Evolutionary conservation across 2,329 filamentous ascomycete species (phyloP).

Genomic region (Boeremia lycopersici): DNA sequence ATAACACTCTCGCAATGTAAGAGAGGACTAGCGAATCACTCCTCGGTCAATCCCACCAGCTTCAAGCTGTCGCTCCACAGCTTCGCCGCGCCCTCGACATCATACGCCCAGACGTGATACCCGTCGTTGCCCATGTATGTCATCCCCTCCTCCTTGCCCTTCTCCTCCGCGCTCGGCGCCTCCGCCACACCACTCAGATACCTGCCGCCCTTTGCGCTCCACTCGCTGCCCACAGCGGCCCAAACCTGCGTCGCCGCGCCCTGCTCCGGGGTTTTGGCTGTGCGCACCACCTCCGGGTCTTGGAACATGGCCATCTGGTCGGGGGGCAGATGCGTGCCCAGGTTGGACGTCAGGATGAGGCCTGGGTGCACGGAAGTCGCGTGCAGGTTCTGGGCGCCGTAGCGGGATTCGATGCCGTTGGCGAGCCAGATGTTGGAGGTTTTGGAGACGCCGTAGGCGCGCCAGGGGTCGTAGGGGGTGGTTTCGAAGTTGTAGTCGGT

Average conservation of each 20-base stretch:
- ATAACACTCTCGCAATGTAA: no score
- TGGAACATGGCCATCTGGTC: conserved; percentile 2
- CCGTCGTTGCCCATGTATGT: conserved; percentile 19
- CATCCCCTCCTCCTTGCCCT: conserved; percentile 13
- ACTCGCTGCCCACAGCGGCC: conserved; percentile 44
- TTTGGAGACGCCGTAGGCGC: conserved; percentile 58
- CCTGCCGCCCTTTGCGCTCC: conserved; percentile 41
- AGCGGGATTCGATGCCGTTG: conserved; percentile 27
- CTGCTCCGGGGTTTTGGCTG: conserved; percentile 44
- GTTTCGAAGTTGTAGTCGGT: conserved; percentile 50
- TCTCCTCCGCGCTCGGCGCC: conserved; percentile 13
- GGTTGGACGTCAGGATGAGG: conserved; percentile 20
- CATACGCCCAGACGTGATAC: conserved; percentile 32
- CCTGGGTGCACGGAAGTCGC: conserved; percentile 28
- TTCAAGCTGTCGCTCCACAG: conserved; percentile 37
- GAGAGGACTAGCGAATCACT: not conserved
- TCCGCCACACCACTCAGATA: conserved; percentile 40
- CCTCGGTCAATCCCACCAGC: conserved; percentile 19
- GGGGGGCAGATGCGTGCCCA: conserved; percentile 15
- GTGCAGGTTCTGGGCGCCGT: conserved; percentile 19
- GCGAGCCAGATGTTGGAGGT: conserved; percentile 52
- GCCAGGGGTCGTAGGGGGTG: conserved; percentile 42
- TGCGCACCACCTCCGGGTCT: conserved; percentile 3
- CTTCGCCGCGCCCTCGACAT: conserved; percentile 34
- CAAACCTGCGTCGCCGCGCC: conserved; percentile 50